Evolutionary conservation across 2,329 filamentous ascomycete genomes (phyloP).

Genomic region (Plenodomus biglobosus): DNA sequence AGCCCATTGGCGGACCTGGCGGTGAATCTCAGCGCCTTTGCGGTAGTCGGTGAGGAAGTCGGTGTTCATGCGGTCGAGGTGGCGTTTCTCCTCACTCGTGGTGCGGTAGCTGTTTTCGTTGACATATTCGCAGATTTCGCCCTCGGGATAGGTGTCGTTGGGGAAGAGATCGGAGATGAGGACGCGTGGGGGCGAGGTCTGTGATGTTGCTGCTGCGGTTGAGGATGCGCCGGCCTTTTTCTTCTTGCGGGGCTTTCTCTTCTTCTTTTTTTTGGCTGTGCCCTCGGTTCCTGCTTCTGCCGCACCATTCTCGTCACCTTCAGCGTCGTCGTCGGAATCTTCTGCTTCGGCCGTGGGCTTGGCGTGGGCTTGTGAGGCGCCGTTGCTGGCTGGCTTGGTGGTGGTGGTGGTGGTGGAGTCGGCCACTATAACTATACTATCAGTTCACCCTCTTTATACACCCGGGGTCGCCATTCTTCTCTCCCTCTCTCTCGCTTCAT

Average conservation of each 20-base stretch:
- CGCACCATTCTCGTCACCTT: constrained; percentile 56
- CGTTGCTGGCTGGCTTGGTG: constrained; percentile 36
- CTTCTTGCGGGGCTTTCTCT: constrained; percentile 76
- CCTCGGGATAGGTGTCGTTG: constrained; percentile 70
- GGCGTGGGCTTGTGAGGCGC: constrained; percentile 32
- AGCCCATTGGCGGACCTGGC: constrained; percentile 82
- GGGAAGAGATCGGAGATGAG: constrained; percentile 73
- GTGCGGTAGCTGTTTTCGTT: constrained; percentile 78
- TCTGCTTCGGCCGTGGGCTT: constrained; percentile 52
- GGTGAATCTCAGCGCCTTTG: constrained; percentile 83
- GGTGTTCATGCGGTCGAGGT: constrained; percentile 76
- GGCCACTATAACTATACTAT: constrained; percentile 34
- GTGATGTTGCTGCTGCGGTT: constrained; percentile 59
- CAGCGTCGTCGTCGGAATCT: constrained; percentile 58
- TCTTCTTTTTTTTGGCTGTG: constrained; percentile 75
- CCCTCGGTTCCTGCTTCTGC: constrained; percentile 39
- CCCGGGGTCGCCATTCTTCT: neutral
- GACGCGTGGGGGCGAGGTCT: constrained; percentile 77
- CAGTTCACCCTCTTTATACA: neutral
- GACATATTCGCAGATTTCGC: constrained; percentile 75
- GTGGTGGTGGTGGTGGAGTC: constrained; percentile 30
- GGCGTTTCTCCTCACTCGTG: constrained; percentile 80
- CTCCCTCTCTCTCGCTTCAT: no score
- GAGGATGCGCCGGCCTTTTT: constrained; percentile 54
- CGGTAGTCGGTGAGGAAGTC: constrained; percentile 81